Base-by-base conservation (phyloP, 1,284 basidiomycete genomes). In the Fereydounia khargensis region DNA sequence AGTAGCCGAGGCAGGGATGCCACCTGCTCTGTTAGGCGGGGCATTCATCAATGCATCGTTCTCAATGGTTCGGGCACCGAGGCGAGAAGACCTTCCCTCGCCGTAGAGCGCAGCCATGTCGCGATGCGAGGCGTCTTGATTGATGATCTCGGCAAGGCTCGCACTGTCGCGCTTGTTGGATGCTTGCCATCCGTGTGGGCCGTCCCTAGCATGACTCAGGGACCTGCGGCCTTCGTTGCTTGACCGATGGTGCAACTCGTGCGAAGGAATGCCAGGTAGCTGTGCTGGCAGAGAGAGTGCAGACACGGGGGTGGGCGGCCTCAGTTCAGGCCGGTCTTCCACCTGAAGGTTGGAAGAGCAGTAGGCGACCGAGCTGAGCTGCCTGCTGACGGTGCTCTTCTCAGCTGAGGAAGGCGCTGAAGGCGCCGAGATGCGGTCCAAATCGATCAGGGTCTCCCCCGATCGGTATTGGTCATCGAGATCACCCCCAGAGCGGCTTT, bases 311-410 rank as follows among this genome's bases (percentile, higher is more conserved):
- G 14, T 42, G 39, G 24, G 28, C 34, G 8, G 49, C 37, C 58
- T 47, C 3, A 55, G 42, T 32, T 56, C 58, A 42, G 47, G 40
- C 14, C 58, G 51, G 33, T 63, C 60, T 11, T 63, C 60, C 14
- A 55, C 3, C 13, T 55, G 55, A 22, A 63, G 54, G 31, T 63
- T 59, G 20, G 55, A 54, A 3, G 60, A 63, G 39, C 60, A 63
- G 42, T 63, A 63, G 2, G 60, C 50, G 5, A 56, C 48, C 19
- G 38, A 47, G 18, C 48, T 25, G 2, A 22, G 16, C 10, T 17
- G 30, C 10, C 40, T 36, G 14, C 14, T 16, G 3, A 50, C 42
- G 28, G 13, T 37, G 31, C 31, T 40, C 43, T 47, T 51, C 25
- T 52, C 48, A 3, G 39, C 52, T 0, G 58, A 61, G 1, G 58